Evolutionary conservation across 305 asterid genomes (phyloP), one percentile per base, ranked within the genome.

Genomic region (Fraxinus latifolia): DNA sequence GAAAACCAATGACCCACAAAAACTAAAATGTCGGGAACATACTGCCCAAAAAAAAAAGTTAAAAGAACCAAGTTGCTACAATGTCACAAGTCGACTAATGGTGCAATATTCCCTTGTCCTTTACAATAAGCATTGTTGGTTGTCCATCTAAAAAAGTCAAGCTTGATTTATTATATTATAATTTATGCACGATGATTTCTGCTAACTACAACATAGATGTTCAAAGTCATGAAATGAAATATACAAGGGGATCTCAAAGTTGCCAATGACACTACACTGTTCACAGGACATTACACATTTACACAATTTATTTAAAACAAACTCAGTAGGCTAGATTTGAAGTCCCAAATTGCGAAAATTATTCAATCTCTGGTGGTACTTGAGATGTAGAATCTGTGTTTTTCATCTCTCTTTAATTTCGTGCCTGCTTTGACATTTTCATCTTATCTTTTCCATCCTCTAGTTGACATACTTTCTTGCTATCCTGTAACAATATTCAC

Each of bases 381-480:
- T 44, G 39, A 42, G 37, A 19, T 0, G 50, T 33, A 65, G 34
- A 65, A 25, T 65, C 73, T 11, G 36, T 3, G n/a, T 65, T 11
- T 74, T 21, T 76, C 3, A n/a, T 36, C 4, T 33, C 50, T 76
- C 65, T 44, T 9, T 76, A 58, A 77, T 58, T 77, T 9, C 36
- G 29, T 21, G 58, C 23, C 23, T 77, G 50, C 19, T 55, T 58
- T 17, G 81, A 55, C 70, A 47, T 74, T 39, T 81, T 36, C 77
- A 14, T 80, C 44, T 74, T 7, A 12, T 81, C 74, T 81, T 74
- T 74, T n/a, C 31, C 80, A 81, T 81, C 74, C 37, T 60, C 74
- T 9, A 55, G 37, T 11, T 77, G 74, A 58, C 74, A 33, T 21
- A 58, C 80, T 60, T 77, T 77, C 23, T 58, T 77, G 12, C 36